Evolutionary conservation across 2,329 filamentous ascomycete genomes (phyloP).

Genomic region (Neoscytalidium dimidiatum): DNA sequence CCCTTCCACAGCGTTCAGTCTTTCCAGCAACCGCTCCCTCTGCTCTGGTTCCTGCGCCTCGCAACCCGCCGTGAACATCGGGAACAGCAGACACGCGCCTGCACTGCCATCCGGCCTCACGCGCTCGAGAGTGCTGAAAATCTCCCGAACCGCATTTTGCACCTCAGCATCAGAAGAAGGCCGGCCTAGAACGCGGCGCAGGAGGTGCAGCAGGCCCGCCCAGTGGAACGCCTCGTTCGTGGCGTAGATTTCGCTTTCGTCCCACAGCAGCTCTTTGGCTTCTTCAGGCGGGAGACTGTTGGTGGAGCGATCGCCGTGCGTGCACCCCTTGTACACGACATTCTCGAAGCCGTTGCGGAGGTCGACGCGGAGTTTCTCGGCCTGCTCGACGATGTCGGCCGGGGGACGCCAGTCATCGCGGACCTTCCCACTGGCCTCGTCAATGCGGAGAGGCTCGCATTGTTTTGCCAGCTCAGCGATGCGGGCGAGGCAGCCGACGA

Average conservation of each 20-base stretch:
- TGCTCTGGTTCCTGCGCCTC: conserved; percentile 63
- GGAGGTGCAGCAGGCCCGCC: conserved; percentile 69
- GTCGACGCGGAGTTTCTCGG: conserved; percentile 61
- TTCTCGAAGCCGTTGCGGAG: conserved; percentile 57
- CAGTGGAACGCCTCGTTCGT: conserved; percentile 19
- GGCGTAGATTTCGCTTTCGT: conserved; percentile 39
- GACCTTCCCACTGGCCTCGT: conserved; percentile 46
- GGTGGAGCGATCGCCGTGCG: conserved; percentile 33
- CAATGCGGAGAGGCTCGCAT: conserved; percentile 68
- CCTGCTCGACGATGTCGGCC: conserved; percentile 55
- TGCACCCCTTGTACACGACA: conserved; percentile 45
- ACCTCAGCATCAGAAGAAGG: conserved; percentile 61
- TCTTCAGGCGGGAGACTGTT: conserved; percentile 28
- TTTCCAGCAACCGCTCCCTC: conserved; percentile 62
- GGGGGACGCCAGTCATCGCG: conserved; percentile 61
- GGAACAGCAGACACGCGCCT: conserved; percentile 75
- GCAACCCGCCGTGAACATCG: conserved; percentile 81
- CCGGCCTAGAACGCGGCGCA: conserved; percentile 70
- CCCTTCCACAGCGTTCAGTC: conserved; percentile 68
- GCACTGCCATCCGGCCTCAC: conserved; percentile 69
- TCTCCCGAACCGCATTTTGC: conserved; percentile 62
- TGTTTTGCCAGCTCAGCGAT: conserved; percentile 70
- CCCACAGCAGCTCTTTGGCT: conserved; percentile 50
- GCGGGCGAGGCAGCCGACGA: conserved; percentile 69
- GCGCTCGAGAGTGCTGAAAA: conserved; percentile 62